A percentile compares a stretch with the other conserved stretches of the same genome.
Conservation (phyloP, 805 yeast species). For the Kuraishia cidri region DNA sequence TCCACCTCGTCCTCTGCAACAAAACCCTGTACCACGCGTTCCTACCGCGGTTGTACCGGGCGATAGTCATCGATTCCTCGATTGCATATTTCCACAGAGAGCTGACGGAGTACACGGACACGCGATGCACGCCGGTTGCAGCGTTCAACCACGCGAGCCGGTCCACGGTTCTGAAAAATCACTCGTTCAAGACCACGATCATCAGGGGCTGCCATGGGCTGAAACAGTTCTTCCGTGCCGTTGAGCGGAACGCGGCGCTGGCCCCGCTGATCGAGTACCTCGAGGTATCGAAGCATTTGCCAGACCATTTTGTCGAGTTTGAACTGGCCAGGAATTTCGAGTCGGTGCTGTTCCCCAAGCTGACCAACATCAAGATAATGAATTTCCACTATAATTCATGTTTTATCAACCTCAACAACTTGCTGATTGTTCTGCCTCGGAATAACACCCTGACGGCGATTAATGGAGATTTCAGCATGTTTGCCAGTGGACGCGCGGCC, state of each 20-base stretch:
- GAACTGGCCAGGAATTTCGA: constrained; percentile 9
- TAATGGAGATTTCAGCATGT: constrained; percentile 8
- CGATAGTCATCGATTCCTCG: constrained; percentile 14
- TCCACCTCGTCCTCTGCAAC: constrained; percentile 11
- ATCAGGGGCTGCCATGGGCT: constrained; percentile 13
- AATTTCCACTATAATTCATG: constrained; percentile 11
- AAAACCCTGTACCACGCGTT: constrained; percentile 6
- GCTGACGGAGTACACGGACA: constrained; percentile 3
- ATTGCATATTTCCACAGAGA: constrained; percentile 13
- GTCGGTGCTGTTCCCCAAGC: constrained; percentile 6
- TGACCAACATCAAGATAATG: constrained; percentile 8
- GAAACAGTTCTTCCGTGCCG: constrained; percentile 11
- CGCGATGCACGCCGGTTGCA: not conserved
- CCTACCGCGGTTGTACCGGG: constrained; percentile 10
- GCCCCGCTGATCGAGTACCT: constrained; percentile 8
- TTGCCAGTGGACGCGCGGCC: too few species aligned
- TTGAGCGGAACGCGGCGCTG: constrained; percentile 4
- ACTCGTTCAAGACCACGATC: too few species aligned
- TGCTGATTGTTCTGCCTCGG: constrained; percentile 4
- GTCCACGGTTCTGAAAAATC: too few species aligned
- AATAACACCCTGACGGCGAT: constrained; percentile 5
- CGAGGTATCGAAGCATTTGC: constrained; percentile 11
- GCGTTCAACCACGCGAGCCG: too few species aligned
- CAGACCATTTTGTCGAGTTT: constrained; percentile 14
- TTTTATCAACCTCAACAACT: constrained; percentile 9